Conservation (phyloP, 495 filamentous ascomycete genomes). For the Podospora tetraspora region DNA sequence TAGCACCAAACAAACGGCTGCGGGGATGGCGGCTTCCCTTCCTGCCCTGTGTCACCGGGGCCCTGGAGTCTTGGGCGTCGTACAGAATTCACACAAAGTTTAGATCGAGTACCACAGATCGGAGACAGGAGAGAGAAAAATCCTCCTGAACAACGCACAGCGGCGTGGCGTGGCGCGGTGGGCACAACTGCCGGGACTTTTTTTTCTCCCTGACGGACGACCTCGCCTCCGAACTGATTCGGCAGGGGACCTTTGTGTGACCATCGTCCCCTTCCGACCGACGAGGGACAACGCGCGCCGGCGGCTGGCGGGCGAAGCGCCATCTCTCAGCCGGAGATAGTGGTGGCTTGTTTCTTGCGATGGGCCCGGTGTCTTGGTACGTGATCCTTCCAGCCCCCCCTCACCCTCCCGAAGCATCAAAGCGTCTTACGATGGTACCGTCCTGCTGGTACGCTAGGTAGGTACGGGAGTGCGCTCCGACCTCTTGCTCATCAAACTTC, state of each 20-base stretch:
- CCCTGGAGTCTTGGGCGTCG: neutral
- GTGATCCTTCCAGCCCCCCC: neutral
- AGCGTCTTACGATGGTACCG: neutral
- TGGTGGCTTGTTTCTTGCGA: neutral
- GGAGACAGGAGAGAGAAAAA: neutral
- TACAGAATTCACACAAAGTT: conserved; percentile 3
- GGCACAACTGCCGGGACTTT: neutral
- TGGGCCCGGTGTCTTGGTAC: neutral
- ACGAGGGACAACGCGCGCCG: too few species aligned
- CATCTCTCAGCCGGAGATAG: neutral
- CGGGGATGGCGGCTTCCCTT: neutral
- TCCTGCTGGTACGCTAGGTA: neutral
- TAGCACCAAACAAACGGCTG: neutral
- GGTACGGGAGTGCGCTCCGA: neutral
- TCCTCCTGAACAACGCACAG: neutral
- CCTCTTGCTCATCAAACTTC: neutral
- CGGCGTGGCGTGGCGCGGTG: too few species aligned
- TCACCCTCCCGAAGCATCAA: neutral
- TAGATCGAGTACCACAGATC: conserved; percentile 21
- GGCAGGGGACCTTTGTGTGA: neutral
- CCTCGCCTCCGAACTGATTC: neutral
- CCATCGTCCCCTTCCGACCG: too few species aligned
- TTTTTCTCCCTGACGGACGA: neutral
- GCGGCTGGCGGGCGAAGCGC: too few species aligned
- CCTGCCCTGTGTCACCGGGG: neutral